A percentile compares a stretch with the other conserved stretches of the same genome.
These are phyloP conservation scores for Sonneratia caseolaris DNA, from an alignment of 345 rosid species.

Conservation along the genomic window DNA sequence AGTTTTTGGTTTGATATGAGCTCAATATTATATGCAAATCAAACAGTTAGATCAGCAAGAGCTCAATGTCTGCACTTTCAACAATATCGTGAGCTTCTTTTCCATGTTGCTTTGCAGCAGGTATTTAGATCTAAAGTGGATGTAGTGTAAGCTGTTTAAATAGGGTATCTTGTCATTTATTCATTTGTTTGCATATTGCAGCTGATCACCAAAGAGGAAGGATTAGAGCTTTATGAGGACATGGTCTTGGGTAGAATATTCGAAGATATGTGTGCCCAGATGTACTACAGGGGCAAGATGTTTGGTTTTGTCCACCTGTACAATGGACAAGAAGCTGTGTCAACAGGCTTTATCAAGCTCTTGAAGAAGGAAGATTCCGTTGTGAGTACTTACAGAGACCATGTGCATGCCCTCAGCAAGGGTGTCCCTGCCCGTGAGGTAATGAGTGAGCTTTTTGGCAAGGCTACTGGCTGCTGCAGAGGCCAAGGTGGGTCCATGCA, in stretches of 20 bases:
- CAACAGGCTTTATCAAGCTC: conserved; percentile 51
- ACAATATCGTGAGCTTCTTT: not conserved
- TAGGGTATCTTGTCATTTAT: not conserved
- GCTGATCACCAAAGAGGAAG: conserved; percentile 50
- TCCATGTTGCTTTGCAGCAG: not conserved
- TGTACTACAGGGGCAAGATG: conserved; percentile 54
- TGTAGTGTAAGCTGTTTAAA: not conserved
- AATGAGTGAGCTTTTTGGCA: conserved; percentile 61
- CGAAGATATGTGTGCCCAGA: conserved; percentile 66
- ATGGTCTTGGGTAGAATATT: conserved; percentile 43
- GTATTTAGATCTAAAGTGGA: not conserved
- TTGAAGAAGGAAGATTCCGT: conserved; percentile 31
- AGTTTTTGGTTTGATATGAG: too few relatives aligned
- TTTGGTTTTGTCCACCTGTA: conserved; percentile 57
- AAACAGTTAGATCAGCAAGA: not conserved
- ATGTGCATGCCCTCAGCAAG: conserved; percentile 48
- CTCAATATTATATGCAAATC: not conserved
- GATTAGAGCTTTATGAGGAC: conserved; percentile 42
- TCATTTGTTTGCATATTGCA: conserved; percentile 7
- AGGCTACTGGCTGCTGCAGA: conserved; percentile 45
- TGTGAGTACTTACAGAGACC: conserved; percentile 44
- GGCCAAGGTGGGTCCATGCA: conserved; percentile 63
- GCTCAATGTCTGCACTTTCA: not conserved
- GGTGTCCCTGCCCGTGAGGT: conserved; percentile 51
- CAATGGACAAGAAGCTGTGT: conserved; percentile 57